Evolutionary conservation across 2,329 filamentous ascomycete species (phyloP).

Genomic region (Amauroascus verrucosus): DNA sequence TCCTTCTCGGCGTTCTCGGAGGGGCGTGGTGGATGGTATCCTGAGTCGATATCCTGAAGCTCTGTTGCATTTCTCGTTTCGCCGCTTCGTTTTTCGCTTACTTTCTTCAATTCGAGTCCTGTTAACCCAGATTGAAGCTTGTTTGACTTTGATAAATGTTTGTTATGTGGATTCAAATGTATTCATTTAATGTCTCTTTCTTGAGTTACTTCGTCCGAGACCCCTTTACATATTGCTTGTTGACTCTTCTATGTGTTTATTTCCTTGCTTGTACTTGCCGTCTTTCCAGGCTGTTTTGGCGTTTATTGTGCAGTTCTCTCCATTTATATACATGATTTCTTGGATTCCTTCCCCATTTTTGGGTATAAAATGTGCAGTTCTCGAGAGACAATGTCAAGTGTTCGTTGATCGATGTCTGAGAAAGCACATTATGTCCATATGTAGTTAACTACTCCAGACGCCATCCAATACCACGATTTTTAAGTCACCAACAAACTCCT

Average conservation of each 20-base stretch:
- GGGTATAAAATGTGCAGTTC: not conserved
- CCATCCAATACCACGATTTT: not conserved
- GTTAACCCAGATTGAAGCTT: too few relatives aligned
- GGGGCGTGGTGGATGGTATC: constrained; percentile 47
- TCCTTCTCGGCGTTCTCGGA: constrained; percentile 46
- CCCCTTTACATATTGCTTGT: not conserved
- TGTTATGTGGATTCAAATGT: not conserved
- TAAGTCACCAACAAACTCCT: not conserved
- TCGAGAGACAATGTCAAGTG: too few relatives aligned
- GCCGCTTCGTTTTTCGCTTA: not conserved
- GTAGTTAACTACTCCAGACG: not conserved
- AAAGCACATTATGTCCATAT: not conserved
- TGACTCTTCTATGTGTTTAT: not conserved
- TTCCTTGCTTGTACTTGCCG: not conserved
- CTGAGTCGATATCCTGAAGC: constrained; percentile 10
- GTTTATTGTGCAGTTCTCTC: not conserved
- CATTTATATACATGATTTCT: not conserved
- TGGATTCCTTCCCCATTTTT: not conserved
- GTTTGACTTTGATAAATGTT: too few relatives aligned
- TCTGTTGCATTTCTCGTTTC: not conserved
- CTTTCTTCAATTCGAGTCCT: too few relatives aligned
- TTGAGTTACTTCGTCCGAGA: not conserved
- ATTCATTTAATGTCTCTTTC: constrained; percentile 1
- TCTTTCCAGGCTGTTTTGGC: not conserved
- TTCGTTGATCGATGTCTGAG: not conserved